Percentiles rank a stretch among this genome's conserved stretches.
These are phyloP conservation scores for Trichosporon inkin DNA, from an alignment of 1,284 basidiomycete genomes.

Conservation along the genomic window DNA sequence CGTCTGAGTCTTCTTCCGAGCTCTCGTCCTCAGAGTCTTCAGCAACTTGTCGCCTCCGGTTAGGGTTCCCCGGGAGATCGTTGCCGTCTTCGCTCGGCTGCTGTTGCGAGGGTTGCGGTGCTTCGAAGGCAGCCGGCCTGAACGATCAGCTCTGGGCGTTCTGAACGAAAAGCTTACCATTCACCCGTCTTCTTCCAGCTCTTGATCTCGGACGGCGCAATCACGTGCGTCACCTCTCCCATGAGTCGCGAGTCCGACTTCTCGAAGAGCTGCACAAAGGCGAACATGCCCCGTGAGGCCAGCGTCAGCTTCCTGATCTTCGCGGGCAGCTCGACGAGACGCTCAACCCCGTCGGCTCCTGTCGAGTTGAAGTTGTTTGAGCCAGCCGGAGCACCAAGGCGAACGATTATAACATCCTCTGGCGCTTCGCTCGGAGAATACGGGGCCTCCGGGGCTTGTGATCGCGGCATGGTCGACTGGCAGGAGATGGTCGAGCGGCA, in stretches of 20 bases:
- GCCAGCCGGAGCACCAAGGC: conserved; percentile 37
- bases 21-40: conserved; percentile 19
- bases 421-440: conserved; percentile 34
- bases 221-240: conserved; percentile 40
- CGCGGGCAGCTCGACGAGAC: conserved; percentile 38
- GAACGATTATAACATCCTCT: conserved; percentile 28
- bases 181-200: conserved; percentile 37
- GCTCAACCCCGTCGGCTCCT: conserved; percentile 29
- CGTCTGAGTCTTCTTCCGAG: conserved; percentile 16
- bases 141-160: not conserved
- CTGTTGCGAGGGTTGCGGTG: not conserved
- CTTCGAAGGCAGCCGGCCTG: not conserved
- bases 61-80: conserved; percentile 24
- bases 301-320: conserved; percentile 31
- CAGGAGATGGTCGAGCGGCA: not conserved
- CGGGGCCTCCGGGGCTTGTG: conserved; percentile 7
- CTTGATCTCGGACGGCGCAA: conserved; percentile 36
- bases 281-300: conserved; percentile 36
- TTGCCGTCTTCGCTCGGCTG: conserved; percentile 9
- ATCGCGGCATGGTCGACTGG: conserved; percentile 18
- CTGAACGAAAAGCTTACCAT: conserved; percentile 30
- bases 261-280: conserved; percentile 35
- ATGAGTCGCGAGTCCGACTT: conserved; percentile 25
- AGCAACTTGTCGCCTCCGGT: conserved; percentile 14
- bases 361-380: conserved; percentile 36